Evolutionary conservation across 1,284 basidiomycete species (phyloP).

Genomic region (Tylopilus sp.): DNA sequence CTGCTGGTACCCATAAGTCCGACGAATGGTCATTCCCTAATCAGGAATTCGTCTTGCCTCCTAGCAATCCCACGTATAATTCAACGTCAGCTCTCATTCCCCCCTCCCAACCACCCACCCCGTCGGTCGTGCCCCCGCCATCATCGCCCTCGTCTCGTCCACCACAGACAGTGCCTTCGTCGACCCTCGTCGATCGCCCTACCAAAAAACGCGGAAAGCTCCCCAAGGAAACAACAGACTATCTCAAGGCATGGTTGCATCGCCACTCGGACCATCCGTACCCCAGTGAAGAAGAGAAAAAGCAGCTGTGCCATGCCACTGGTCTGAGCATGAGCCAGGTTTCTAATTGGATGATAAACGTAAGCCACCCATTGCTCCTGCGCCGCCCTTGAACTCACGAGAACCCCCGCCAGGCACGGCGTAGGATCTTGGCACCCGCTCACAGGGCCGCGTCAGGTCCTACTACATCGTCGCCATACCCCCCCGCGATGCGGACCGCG

Average conservation of each 20-base stretch:
- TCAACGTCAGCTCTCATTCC: constrained; percentile 25
- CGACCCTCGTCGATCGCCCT: constrained; percentile 65
- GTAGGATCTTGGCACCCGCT: constrained; percentile 77
- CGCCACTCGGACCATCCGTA: constrained; percentile 87
- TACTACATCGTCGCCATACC: constrained; percentile 69
- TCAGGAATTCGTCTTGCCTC: constrained; percentile 33
- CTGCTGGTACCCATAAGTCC: constrained; percentile 26
- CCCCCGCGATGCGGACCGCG: constrained; percentile 43
- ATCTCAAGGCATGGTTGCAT: constrained; percentile 87
- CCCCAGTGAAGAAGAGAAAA: constrained; percentile 88
- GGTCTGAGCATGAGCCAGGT: constrained; percentile 86
- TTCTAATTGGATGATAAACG: constrained; percentile 90
- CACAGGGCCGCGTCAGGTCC: constrained; percentile 69
- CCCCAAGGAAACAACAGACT: constrained; percentile 86
- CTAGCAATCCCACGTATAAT: constrained; percentile 24
- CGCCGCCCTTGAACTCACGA: constrained; percentile 10
- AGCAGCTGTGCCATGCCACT: constrained; percentile 80
- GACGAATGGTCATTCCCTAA: constrained; percentile 43
- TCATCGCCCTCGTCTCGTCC: constrained; percentile 47
- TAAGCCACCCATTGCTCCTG: constrained; percentile 39
- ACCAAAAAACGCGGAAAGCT: constrained; percentile 81
- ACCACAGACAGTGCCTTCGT: constrained; percentile 47
- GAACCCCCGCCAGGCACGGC: constrained; percentile 53
- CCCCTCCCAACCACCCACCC: constrained; percentile 32
- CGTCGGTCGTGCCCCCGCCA: constrained; percentile 36